Percentiles rank a stretch among this genome's conserved stretches.
Evolutionary conservation across 2,329 filamentous ascomycete genomes (phyloP).

Genomic region (Sclerotinia minor): DNA sequence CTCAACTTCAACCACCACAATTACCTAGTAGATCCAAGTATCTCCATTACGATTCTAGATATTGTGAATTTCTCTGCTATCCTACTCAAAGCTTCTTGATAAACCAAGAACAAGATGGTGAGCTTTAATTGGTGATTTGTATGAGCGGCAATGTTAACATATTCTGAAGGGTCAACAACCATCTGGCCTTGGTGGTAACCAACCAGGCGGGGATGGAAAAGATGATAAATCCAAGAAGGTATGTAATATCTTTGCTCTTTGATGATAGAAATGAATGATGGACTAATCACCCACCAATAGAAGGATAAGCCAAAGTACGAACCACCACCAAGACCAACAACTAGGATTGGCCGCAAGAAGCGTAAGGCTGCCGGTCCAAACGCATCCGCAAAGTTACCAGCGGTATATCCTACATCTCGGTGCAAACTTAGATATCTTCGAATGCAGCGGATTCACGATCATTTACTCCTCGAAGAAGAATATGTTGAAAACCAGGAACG

Average conservation of each 20-base stretch:
- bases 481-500: conserved; percentile 99
- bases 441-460: conserved; percentile 98
- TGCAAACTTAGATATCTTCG: conserved; percentile 96
- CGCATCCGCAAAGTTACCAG: conserved; percentile 90
- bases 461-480: conserved; percentile 93
- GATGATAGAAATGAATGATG: conserved; percentile 5
- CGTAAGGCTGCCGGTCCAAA: conserved; percentile 92
- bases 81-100: conserved; percentile 17
- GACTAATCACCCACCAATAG: conserved; percentile 50
- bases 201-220: conserved; percentile 69
- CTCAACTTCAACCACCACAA: conserved; percentile 31
- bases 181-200: conserved; percentile 46
- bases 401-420: conserved; percentile 90
- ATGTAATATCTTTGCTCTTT: conserved; percentile 33
- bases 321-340: conserved; percentile 93
- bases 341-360: conserved; percentile 97
- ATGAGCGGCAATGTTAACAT: conserved; percentile 31
- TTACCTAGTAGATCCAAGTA: conserved; percentile 25
- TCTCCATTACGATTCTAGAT: conserved; percentile 17
- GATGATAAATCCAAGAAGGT: conserved; percentile 96
- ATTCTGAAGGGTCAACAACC: conserved; percentile 47
- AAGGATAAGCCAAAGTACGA: conserved; percentile 99
- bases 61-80: neutral
- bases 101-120: conserved; percentile 38
- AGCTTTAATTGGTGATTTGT: conserved; percentile 28